Base-by-base conservation (phyloP, 805 yeast species). In the Saturnispora kantuleensis region DNA sequence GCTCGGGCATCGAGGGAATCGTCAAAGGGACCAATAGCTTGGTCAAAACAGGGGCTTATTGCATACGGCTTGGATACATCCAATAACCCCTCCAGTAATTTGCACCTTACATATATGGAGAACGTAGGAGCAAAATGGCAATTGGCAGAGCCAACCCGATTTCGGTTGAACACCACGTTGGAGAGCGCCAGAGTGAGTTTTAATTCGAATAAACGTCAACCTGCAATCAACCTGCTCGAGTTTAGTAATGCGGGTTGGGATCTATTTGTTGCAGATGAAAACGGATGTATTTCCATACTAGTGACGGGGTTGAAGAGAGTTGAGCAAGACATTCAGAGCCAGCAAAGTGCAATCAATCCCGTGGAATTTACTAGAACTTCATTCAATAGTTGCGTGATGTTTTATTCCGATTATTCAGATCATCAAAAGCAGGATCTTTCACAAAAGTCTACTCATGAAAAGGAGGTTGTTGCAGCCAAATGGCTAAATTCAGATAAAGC, bases 231-330 rank as follows among this genome's bases (percentile, higher is more conserved):
- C 1, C 55, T 69, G 21, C 73, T 86, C 5, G 66, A 73, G 34
- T 93, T 96, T 88, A 80, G 93, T 47, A 76, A 79, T 39, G 67
- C 80, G 1, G 90, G 90, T 38, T 78, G 84, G 46, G 95, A 89
- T 56, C 69, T 93, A 39, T 94, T 94, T 2, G 75, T 84, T 3
- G 70, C 84, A 37, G 97, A 89, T 59, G 71, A 70, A 17, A 57
- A 68, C 32, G 96, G 96, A 2, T 77, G 80, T 46, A 62, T 80
- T 38, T 72, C 83, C 2, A 71, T 80, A 47, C 57, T 73, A 17
- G 73, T 72, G 0, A 67, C 78, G 0, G 82, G 83, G 3, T 68
- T 74, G 16, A 51, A 59, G 55, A 50, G 67, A 63, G 63, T 54
- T 3, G 71, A 66, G 45, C 73, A 70, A 44, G 66, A 63, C 39